Evolutionary conservation across 805 yeast species (phyloP), one percentile per base, ranked within the genome.

Genomic region (Peterozyma toletana): DNA sequence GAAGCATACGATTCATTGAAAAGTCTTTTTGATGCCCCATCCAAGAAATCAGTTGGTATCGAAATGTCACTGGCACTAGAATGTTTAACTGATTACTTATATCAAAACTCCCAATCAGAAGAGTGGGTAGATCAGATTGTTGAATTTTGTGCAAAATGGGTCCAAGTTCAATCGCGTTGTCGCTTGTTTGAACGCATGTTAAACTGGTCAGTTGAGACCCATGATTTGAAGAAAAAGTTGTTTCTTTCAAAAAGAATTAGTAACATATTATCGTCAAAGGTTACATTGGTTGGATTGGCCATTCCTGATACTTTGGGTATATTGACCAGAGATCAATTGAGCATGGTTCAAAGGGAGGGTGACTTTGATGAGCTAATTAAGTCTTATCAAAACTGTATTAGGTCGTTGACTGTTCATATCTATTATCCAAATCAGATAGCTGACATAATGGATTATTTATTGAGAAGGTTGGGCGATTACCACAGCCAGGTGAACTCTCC

Each of bases 391-490:
- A 64, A 65, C 17, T 77, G 89, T 21, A 75, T 90, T 43, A 77
- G 81, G 46, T 80, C 83, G 46, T 68, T 91, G 42, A 80, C 89
- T 1, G 73, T 78, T 2, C 96, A 89, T 58, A 75, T 81, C 11
- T 89, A 89, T 54, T 91, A 91, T 58, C 81, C 81, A 47, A 95
- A 88, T 51, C 99, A 93, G 60, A 77, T 84, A 5, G 73, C 82
- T 13, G 97, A 90, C 58, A 82, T 91, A 67, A 67, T 89, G 15
- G 75, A 78, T 29, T 95, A 85, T 46, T 66, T 89, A 13, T 62
- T 81, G 36, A 52, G 71, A 15, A 75, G 68, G 45, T 62, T 64
- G 43, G 70, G 54, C 50, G 64, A 44, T 51, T 55, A 37, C 27
- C 7, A 21, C 27, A 21, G 27, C 7, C 27, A 21, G 27, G 50